Evolutionary conservation across 306 rosid species (phyloP).

Genomic region (Lotus japonicus): DNA sequence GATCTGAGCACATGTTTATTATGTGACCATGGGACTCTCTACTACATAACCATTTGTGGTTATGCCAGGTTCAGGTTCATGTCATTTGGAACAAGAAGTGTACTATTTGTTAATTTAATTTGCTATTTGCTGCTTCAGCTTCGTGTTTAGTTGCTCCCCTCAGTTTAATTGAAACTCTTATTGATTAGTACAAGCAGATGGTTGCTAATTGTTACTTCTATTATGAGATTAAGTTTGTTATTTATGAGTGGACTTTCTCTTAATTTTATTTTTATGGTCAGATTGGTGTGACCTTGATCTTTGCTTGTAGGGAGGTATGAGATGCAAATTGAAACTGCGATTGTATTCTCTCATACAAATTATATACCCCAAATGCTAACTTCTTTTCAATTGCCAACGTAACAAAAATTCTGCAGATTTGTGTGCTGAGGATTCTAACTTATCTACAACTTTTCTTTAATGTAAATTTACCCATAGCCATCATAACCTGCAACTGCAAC

Average conservation of each 20-base stretch:
- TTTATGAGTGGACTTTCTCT: background rate
- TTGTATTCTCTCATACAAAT: too few relatives aligned
- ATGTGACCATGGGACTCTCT: slow-evolving; percentile 13
- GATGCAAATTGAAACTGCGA: background rate
- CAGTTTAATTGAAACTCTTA: background rate
- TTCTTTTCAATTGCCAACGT: too few relatives aligned
- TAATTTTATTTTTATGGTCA: background rate
- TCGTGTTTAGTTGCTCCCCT: background rate
- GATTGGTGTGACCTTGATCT: background rate
- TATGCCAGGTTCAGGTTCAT: slow-evolving; percentile 14
- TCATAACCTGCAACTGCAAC: too few relatives aligned
- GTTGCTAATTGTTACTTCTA: background rate
- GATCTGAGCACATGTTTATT: slow-evolving; percentile 18
- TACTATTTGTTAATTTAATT: background rate
- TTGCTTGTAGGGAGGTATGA: background rate
- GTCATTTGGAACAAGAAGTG: slow-evolving; percentile 12
- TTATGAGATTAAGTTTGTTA: background rate
- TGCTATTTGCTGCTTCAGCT: slow-evolving; percentile 3
- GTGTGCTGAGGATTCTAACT: too few relatives aligned
- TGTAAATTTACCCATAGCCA: too few relatives aligned
- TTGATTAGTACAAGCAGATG: background rate
- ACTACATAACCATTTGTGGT: slow-evolving; percentile 1
- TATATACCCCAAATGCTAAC: too few relatives aligned
- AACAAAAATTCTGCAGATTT: too few relatives aligned
- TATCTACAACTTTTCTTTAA: too few relatives aligned